Conservation (phyloP, 2,329 filamentous ascomycete species). For the Pseudogymnoascus sp. region DNA sequence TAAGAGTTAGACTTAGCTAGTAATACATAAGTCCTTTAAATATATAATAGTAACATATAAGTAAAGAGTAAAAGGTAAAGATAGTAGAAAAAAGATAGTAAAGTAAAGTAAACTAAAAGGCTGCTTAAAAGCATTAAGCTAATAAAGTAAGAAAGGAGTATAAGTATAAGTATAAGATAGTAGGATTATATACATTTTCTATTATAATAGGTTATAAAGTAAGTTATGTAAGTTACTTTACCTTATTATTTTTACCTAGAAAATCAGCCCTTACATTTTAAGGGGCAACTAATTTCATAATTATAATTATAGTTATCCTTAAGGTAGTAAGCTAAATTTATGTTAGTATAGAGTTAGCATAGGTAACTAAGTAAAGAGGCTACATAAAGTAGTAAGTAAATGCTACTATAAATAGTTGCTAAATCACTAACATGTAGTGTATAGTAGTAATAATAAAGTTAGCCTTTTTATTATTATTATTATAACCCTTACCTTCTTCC, state of each 20-base stretch:
- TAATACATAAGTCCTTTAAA: too few relatives aligned
- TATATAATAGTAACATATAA: too few relatives aligned
- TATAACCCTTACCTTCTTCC: too few relatives aligned
- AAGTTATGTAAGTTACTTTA: background rate
- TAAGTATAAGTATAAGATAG: too few relatives aligned
- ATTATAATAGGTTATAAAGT: background rate
- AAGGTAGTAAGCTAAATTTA: background rate
- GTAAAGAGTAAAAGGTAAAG: too few relatives aligned
- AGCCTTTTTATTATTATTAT: too few relatives aligned
- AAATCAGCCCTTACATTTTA: background rate
- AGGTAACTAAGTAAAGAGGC: background rate
- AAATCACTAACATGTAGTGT: background rate
- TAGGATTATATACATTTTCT: background rate
- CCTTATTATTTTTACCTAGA: background rate
- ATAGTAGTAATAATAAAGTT: background rate
- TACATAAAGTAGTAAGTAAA: background rate
- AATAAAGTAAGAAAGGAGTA: too few relatives aligned
- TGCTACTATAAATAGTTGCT: background rate
- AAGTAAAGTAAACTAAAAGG: too few relatives aligned
- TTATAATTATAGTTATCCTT: background rate
- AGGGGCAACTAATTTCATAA: background rate
- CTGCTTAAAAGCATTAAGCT: too few relatives aligned
- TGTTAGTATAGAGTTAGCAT: background rate
- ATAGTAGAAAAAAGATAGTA: too few relatives aligned
- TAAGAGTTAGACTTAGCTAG: too few relatives aligned